Percentiles rank a stretch among this genome's conserved stretches.
phyloP scores from a whole-genome alignment of 2,329 filamentous ascomycete genomes.

The Ascochyta viciae-villosae region DNA sequence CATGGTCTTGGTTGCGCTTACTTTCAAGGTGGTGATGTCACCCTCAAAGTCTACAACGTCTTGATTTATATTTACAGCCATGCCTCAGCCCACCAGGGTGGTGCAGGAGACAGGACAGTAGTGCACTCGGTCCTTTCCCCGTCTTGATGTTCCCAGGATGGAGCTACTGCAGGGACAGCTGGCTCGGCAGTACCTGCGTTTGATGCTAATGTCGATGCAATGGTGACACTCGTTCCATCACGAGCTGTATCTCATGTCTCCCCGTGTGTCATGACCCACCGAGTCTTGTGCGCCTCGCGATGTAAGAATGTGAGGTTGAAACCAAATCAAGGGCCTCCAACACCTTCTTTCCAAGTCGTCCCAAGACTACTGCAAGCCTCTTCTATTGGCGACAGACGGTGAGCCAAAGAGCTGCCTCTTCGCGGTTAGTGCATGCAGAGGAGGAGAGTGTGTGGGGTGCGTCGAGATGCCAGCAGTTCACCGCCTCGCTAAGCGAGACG shows the following conservation, averaged over 20 bases:
- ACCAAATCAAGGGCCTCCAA: background rate
- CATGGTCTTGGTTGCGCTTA: too few relatives aligned
- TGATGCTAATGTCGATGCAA: background rate
- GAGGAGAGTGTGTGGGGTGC: conserved; percentile 8
- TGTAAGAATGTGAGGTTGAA: background rate
- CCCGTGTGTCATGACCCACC: background rate
- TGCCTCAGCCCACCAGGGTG: too few relatives aligned
- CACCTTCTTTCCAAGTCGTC: background rate
- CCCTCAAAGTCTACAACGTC: too few relatives aligned
- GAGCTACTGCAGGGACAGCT: conserved; percentile 12
- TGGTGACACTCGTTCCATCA: background rate
- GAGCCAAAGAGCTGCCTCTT: conserved; percentile 5
- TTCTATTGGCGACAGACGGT: background rate
- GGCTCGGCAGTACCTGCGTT: background rate
- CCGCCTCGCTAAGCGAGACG: conserved; percentile 27
- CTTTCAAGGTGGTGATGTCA: too few relatives aligned
- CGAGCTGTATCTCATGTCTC: background rate
- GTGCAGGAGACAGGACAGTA: too few relatives aligned
- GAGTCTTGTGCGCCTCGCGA: background rate
- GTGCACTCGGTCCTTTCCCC: background rate
- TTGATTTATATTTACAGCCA: too few relatives aligned
- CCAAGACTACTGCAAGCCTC: conserved; percentile 5
- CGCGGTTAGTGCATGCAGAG: conserved; percentile 8
- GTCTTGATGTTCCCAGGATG: background rate
- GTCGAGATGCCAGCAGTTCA: conserved; percentile 20